These are phyloP conservation scores for Schizosaccharomyces osmophilus DNA, from an alignment of 805 yeast species.

Conservation along the genomic window DNA sequence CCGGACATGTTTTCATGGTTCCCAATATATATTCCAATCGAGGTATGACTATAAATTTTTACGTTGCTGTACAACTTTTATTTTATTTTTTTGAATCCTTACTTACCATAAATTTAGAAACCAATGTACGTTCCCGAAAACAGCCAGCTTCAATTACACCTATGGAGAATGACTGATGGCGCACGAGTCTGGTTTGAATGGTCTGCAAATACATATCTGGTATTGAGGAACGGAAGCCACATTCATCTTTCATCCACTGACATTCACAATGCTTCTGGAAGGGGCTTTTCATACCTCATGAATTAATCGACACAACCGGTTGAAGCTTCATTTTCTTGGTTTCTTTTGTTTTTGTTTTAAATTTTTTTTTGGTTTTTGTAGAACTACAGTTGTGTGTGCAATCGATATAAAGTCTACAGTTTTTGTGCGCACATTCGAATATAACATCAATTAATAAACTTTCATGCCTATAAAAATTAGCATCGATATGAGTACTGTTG, in stretches of 20 bases:
- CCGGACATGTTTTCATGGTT: conserved; percentile 37
- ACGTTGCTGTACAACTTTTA: not conserved
- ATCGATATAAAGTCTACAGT: too few species aligned
- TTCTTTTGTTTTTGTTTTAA: too few species aligned
- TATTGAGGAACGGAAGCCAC: not conserved
- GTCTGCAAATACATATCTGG: conserved; percentile 31
- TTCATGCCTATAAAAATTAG: too few species aligned
- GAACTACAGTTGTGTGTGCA: too few species aligned
- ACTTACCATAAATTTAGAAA: conserved; percentile 1
- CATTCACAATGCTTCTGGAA: not conserved
- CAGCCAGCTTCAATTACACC: conserved; percentile 27
- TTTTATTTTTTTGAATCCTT: not conserved
- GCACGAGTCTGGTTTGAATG: conserved; percentile 43
- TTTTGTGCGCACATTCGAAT: too few species aligned
- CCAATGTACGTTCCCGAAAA: conserved; percentile 23
- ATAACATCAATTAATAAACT: too few species aligned
- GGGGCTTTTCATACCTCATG: not conserved
- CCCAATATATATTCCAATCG: conserved; percentile 39
- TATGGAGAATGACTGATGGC: conserved; percentile 24
- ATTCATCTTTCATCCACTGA: not conserved
- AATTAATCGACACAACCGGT: not conserved
- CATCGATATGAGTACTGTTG: too few species aligned
- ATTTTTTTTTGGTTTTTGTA: too few species aligned
- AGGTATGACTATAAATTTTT: conserved; percentile 2
- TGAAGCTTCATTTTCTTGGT: too few species aligned